Evolutionary conservation across 2,329 filamentous ascomycete species (phyloP).

Genomic region (Aphanoascus verrucosus): DNA sequence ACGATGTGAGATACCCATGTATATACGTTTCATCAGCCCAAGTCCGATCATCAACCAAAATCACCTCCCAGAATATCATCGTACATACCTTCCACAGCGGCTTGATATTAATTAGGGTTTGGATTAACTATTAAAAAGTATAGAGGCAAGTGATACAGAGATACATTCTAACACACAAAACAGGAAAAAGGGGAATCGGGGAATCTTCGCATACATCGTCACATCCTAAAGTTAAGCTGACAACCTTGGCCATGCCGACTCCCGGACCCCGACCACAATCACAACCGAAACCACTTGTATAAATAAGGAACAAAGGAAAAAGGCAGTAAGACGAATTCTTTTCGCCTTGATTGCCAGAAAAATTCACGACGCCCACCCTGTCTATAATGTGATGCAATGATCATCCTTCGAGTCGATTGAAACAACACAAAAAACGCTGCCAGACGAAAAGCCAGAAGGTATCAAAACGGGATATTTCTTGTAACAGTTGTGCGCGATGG

Average conservation of each 20-base stretch:
- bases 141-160: neutral
- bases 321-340: neutral
- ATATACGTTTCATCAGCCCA: too few relatives aligned
- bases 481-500: neutral
- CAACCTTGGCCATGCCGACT: neutral
- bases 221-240: neutral
- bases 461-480: neutral
- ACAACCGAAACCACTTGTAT: neutral
- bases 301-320: neutral
- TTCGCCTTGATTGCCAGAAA: neutral
- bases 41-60: neutral
- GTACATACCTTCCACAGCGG: neutral
- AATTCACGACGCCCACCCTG: slow-evolving; percentile 1
- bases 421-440: neutral
- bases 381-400: slow-evolving; percentile 1
- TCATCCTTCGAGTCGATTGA: neutral
- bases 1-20: too few relatives aligned
- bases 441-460: neutral
- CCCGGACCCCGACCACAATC: neutral
- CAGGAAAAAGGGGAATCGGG: neutral
- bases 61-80: neutral
- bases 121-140: neutral
- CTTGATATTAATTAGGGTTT: neutral
- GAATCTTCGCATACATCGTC: neutral
- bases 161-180: neutral